These are phyloP conservation scores for Emergomyces pasteurianus DNA, from an alignment of 2,329 filamentous ascomycete genomes.

Conservation along the genomic window DNA sequence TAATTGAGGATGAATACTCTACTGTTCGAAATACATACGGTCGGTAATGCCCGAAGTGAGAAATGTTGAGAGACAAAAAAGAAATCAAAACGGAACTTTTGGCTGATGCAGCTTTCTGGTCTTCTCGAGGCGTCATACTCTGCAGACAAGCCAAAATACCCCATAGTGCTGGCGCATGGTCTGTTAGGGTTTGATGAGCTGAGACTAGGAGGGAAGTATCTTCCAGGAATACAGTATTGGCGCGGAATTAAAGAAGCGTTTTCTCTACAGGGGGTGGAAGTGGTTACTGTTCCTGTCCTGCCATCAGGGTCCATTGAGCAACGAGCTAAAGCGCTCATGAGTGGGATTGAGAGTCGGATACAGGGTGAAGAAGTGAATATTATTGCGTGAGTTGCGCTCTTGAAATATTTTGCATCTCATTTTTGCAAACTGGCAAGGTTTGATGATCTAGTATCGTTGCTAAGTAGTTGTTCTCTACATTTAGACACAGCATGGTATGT, in stretches of 20 bases:
- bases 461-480: slow-evolving; percentile 4
- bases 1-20: slow-evolving; percentile 52
- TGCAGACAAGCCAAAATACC: slow-evolving; percentile 38
- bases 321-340: slow-evolving; percentile 42
- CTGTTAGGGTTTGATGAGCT: slow-evolving; percentile 54
- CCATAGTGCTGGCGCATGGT: slow-evolving; percentile 53
- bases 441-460: slow-evolving; percentile 3
- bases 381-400: slow-evolving; percentile 38
- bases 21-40: slow-evolving; percentile 46
- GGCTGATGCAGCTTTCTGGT: not conserved
- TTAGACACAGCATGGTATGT: slow-evolving; percentile 38
- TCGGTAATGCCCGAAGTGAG: slow-evolving; percentile 15
- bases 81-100: not conserved
- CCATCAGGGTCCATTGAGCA: slow-evolving; percentile 48
- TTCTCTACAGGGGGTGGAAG: slow-evolving; percentile 43
- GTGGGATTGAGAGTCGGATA: slow-evolving; percentile 42
- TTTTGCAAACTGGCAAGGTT: not conserved
- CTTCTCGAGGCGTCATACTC: slow-evolving; percentile 29
- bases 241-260: slow-evolving; percentile 50
- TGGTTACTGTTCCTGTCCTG: slow-evolving; percentile 50
- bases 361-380: slow-evolving; percentile 51
- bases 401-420: not conserved
- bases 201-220: slow-evolving; percentile 39
- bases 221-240: slow-evolving; percentile 53
- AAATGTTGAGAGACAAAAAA: not conserved